phyloP scores from a whole-genome alignment of 192 early-diverging fungal genomes.

The Podila epicladia region DNA sequence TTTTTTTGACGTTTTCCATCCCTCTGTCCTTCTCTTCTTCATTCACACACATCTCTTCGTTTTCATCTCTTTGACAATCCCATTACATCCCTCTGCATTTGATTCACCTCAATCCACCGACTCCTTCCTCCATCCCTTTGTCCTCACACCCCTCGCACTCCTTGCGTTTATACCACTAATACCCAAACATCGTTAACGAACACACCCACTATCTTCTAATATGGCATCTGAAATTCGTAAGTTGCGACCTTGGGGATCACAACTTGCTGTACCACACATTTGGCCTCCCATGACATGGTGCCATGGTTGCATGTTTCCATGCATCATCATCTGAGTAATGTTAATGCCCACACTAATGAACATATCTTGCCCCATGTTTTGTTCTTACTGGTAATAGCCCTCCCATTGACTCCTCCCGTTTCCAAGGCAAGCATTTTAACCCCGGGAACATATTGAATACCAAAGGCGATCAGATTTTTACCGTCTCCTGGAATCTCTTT shows the following conservation, averaged over 20 bases:
- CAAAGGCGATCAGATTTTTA: background rate
- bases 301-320: background rate
- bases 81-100: conserved; percentile 10
- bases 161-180: too few species aligned
- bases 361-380: background rate
- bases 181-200: too few species aligned
- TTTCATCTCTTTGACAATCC: conserved; percentile 1
- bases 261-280: background rate
- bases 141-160: conserved; percentile 5
- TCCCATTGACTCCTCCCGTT: conserved; percentile 31
- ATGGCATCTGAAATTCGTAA: conserved; percentile 41
- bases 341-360: background rate
- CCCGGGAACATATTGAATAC: background rate
- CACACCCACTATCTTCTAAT: too few species aligned
- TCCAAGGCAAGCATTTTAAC: conserved; percentile 26
- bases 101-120: conserved; percentile 1
- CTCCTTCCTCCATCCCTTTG: conserved; percentile 6
- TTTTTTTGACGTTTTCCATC: background rate
- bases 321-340: background rate
- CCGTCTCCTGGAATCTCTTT: background rate
- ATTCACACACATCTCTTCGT: background rate
- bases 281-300: too few species aligned
- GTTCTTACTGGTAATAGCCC: conserved; percentile 6
- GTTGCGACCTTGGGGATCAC: background rate
- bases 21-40: background rate